Evolutionary conservation across 139 green algal species (phyloP).

Genomic region (Tetradesmus obliquus): DNA sequence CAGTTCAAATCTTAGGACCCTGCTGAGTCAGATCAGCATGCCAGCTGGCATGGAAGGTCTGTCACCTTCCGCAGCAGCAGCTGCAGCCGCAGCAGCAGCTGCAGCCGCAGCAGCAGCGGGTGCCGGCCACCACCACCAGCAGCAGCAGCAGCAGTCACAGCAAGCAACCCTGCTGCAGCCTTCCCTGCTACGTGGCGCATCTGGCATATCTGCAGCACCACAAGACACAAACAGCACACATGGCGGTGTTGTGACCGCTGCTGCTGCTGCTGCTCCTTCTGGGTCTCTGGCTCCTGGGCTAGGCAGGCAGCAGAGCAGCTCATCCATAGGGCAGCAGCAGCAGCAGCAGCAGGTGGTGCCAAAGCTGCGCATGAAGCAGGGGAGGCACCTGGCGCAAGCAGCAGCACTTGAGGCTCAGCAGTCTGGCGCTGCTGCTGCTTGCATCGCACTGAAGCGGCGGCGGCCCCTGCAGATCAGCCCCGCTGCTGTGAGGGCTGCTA

Average conservation of each 20-base stretch:
- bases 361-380: constrained; percentile 20
- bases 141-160: neutral
- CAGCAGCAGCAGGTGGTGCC: neutral
- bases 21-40: neutral
- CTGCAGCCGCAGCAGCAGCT: neutral
- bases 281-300: neutral
- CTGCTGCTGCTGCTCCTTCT: neutral
- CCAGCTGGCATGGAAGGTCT: neutral
- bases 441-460: neutral
- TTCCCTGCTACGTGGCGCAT: neutral
- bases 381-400: constrained; percentile 19
- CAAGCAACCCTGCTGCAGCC: neutral
- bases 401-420: neutral
- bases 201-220: neutral
- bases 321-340: neutral
- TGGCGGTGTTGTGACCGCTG: neutral
- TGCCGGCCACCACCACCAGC: neutral
- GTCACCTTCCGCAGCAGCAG: too few species aligned
- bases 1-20: neutral
- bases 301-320: neutral
- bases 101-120: neutral
- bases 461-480: neutral
- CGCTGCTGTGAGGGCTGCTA: neutral
- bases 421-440: constrained; percentile 14
- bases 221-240: neutral